These are phyloP conservation scores for Phytomonas serpens DNA, from an alignment of 208 protist species.

Conservation along the genomic window DNA sequence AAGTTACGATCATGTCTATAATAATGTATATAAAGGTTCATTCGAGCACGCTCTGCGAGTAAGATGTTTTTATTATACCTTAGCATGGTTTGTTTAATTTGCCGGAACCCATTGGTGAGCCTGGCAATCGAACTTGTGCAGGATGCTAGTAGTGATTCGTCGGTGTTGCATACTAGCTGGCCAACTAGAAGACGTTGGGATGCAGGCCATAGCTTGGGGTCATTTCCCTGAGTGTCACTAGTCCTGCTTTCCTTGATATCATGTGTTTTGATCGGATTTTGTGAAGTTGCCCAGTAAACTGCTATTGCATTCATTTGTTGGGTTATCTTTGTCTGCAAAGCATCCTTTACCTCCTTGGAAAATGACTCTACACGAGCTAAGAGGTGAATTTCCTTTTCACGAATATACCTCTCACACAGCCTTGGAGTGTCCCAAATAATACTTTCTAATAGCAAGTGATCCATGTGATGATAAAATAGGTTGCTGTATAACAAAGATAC, in stretches of 20 bases:
- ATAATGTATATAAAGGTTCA: background rate
- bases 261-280: background rate
- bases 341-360: background rate
- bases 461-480: background rate
- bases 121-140: background rate
- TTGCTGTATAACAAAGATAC: background rate
- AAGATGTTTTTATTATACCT: background rate
- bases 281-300: background rate
- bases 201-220: background rate
- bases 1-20: background rate
- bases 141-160: background rate
- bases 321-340: background rate
- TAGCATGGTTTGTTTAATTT: background rate
- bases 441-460: background rate
- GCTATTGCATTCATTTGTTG: background rate
- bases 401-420: background rate
- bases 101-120: background rate
- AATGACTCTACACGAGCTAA: background rate
- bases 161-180: background rate
- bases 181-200: background rate
- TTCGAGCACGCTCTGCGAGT: background rate
- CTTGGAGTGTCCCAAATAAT: background rate
- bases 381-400: background rate
- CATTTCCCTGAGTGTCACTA: background rate
- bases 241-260: background rate